Evolutionary conservation across 202 grass and related monocot species (phyloP).

Genomic region (Zizania palustris): DNA sequence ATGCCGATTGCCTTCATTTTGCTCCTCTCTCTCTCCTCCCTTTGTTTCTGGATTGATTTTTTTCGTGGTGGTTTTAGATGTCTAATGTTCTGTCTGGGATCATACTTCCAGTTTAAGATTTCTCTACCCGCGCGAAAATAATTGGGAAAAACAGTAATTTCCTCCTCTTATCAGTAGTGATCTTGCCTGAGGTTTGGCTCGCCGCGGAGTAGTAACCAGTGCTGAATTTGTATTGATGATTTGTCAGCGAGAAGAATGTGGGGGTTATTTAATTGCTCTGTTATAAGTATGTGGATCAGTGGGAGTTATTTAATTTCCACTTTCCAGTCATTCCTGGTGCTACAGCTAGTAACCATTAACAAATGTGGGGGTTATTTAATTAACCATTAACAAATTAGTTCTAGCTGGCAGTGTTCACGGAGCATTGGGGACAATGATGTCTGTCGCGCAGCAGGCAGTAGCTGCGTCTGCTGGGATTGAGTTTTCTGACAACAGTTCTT

Average conservation of each 20-base stretch:
- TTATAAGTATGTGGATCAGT: background rate
- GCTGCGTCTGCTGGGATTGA: no score
- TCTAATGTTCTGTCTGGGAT: no score
- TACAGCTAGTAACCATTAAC: background rate
- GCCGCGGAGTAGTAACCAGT: background rate
- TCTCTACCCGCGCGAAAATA: background rate
- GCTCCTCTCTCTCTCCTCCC: background rate
- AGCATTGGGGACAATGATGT: background rate
- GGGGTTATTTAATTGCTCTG: no score
- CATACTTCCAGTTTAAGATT: background rate
- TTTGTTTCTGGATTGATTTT: background rate
- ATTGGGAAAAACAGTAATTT: background rate
- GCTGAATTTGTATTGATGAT: background rate
- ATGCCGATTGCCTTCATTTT: background rate
- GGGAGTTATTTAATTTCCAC: background rate
- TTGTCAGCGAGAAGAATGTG: no score
- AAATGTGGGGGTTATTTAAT: no score
- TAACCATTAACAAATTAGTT: background rate
- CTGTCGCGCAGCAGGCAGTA: no score
- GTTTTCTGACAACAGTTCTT: background rate
- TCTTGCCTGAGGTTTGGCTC: background rate
- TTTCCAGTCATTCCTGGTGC: background rate
- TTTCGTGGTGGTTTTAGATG: background rate
- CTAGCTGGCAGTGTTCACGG: background rate
- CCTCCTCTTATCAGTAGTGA: background rate